phyloP scores from a whole-genome alignment of 1,284 basidiomycete species.

The Puccinia polysora region DNA sequence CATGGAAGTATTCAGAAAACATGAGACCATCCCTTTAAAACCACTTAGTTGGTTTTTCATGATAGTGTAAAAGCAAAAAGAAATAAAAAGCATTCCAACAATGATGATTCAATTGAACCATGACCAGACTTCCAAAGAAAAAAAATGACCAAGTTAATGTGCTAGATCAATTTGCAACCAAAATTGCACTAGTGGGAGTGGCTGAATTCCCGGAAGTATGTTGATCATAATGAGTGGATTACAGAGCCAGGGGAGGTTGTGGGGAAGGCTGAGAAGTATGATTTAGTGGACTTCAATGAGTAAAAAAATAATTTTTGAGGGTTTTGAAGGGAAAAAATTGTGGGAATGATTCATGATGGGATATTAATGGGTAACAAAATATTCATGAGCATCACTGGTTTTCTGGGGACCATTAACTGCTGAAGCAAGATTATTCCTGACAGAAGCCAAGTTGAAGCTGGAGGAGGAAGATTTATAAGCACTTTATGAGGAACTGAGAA shows the following conservation, averaged over 20 bases:
- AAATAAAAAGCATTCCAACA: too few relatives aligned
- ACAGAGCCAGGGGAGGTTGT: background rate
- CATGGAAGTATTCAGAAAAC: too few relatives aligned
- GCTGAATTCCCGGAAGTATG: background rate
- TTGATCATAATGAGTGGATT: constrained; percentile 13
- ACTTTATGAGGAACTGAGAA: too few relatives aligned
- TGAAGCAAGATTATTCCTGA: constrained; percentile 5
- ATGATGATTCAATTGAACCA: too few relatives aligned
- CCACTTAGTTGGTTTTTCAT: too few relatives aligned
- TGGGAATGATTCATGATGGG: constrained; percentile 7
- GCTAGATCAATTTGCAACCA: constrained; percentile 6
- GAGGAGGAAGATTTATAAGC: background rate
- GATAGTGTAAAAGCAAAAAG: too few relatives aligned
- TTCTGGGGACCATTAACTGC: background rate
- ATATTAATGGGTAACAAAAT: constrained; percentile 6
- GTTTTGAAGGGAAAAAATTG: background rate
- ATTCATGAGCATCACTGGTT: background rate
- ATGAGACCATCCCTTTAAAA: too few relatives aligned
- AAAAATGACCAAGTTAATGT: too few relatives aligned
- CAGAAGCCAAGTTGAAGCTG: background rate
- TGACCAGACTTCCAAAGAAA: too few relatives aligned
- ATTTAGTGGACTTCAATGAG: constrained; percentile 12
- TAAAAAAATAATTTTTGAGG: constrained; percentile 11
- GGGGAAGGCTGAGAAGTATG: constrained; percentile 8
- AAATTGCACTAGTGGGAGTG: background rate